phyloP scores from a whole-genome alignment of 306 rosid genomes.

The Benincasa hispida region DNA sequence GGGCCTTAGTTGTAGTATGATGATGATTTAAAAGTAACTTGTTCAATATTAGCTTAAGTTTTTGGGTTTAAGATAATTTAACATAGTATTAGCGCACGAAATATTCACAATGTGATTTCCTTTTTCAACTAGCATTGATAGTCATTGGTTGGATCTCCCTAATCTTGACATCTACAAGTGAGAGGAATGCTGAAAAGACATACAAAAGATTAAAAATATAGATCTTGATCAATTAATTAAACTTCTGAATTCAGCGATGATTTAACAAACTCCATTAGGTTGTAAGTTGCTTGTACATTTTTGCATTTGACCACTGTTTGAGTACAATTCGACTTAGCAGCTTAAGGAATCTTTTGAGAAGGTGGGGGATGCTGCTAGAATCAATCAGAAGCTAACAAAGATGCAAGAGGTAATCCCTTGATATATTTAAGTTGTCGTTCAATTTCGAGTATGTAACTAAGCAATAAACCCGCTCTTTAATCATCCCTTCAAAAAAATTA shows the following conservation, averaged over 20 bases:
- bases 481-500: conserved; percentile 11
- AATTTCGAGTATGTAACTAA: no score
- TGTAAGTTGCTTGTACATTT: background rate
- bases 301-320: conserved; percentile 2
- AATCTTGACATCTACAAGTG: background rate
- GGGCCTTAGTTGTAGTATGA: background rate
- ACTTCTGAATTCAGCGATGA: no score
- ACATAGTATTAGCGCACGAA: background rate
- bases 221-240: background rate
- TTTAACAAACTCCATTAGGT: background rate
- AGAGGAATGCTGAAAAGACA: background rate
- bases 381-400: conserved; percentile 30
- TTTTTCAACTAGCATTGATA: background rate
- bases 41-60: background rate
- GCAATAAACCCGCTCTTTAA: no score
- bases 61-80: background rate
- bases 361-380: conserved; percentile 21
- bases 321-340: conserved; percentile 20
- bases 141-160: background rate
- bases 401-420: conserved; percentile 39
- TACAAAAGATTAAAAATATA: background rate
- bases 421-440: no score
- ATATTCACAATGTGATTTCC: background rate
- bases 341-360: conserved; percentile 30
- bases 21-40: background rate